These are phyloP conservation scores for Quercus agrifolia DNA, from an alignment of 306 rosid genomes.

Conservation along the genomic window DNA sequence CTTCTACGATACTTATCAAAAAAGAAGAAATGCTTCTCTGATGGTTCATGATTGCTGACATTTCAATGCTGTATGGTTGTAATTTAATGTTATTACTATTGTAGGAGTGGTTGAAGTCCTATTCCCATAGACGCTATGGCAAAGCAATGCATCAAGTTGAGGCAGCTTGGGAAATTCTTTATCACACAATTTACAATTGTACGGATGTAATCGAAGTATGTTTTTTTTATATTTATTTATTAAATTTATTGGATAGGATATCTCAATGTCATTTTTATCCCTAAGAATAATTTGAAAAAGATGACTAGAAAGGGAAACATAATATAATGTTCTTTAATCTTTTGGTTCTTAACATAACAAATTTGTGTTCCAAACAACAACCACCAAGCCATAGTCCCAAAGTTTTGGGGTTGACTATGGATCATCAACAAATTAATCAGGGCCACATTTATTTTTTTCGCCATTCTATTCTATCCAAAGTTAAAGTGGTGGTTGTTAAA, in stretches of 20 bases:
- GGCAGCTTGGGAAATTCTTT: slow-evolving; percentile 89
- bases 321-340: not conserved
- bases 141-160: slow-evolving; percentile 63
- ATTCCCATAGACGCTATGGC: slow-evolving; percentile 80
- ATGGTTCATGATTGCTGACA: not conserved
- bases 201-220: slow-evolving; percentile 86
- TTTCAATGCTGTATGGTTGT: not conserved
- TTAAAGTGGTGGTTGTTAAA: no score
- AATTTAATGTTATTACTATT: slow-evolving; percentile 18
- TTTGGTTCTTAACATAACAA: not conserved
- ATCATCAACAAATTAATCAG: no score
- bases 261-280: not conserved
- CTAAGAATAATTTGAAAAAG: not conserved
- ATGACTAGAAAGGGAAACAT: not conserved
- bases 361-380: not conserved
- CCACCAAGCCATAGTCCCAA: no score
- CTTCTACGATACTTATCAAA: no score
- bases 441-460: no score
- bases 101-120: slow-evolving; percentile 81
- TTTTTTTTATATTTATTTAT: slow-evolving; percentile 2
- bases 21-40: not conserved
- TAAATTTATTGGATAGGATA: not conserved
- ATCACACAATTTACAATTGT: slow-evolving; percentile 84
- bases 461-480: no score
- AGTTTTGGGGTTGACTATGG: no score